Evolutionary conservation across 225 moss, liverwort and hornwort genomes (phyloP).

Genomic region (Bryum argenteum): DNA sequence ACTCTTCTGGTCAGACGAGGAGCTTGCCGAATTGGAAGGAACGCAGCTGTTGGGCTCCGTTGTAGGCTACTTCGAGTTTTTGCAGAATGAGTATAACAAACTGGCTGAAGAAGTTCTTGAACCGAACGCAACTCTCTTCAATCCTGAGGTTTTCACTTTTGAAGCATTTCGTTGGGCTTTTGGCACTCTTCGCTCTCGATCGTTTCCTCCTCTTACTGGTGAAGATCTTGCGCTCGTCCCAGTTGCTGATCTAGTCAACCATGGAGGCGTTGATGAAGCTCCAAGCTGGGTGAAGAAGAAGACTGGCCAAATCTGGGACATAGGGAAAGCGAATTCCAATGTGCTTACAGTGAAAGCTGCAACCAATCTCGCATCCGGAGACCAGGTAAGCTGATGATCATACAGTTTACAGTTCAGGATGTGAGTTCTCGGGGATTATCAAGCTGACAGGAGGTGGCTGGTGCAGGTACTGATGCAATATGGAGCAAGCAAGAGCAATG

Average conservation of each 20-base stretch:
- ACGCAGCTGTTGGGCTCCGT: constrained; percentile 86
- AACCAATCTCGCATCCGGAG: constrained; percentile 48
- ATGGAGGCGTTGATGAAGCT: constrained; percentile 46
- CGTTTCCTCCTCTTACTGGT: constrained; percentile 85
- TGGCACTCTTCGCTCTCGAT: constrained; percentile 82
- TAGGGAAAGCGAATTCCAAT: constrained; percentile 36
- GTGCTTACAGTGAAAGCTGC: constrained; percentile 60
- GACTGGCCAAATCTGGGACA: constrained; percentile 50
- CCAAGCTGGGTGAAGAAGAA: constrained; percentile 69
- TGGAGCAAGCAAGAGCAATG: constrained; percentile 80
- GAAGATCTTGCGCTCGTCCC: constrained; percentile 88
- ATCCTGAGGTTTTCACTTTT: constrained; percentile 54
- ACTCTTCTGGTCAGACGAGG: constrained; percentile 90
- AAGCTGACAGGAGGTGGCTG: not conserved
- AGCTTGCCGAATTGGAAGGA: constrained; percentile 76
- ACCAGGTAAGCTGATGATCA: constrained; percentile 43
- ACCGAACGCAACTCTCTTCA: constrained; percentile 44
- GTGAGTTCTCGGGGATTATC: too few relatives aligned
- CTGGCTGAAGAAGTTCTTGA: constrained; percentile 54
- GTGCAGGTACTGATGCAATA: constrained; percentile 80
- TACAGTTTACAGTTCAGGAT: too few relatives aligned
- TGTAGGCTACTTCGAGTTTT: constrained; percentile 65
- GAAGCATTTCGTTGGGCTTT: constrained; percentile 91
- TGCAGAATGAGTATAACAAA: constrained; percentile 69
- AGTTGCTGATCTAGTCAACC: constrained; percentile 86